A percentile compares a stretch with the other conserved stretches of the same genome.
These are phyloP conservation scores for Euphrasia confusa DNA, from an alignment of 257 asterid species.

Conservation along the genomic window DNA sequence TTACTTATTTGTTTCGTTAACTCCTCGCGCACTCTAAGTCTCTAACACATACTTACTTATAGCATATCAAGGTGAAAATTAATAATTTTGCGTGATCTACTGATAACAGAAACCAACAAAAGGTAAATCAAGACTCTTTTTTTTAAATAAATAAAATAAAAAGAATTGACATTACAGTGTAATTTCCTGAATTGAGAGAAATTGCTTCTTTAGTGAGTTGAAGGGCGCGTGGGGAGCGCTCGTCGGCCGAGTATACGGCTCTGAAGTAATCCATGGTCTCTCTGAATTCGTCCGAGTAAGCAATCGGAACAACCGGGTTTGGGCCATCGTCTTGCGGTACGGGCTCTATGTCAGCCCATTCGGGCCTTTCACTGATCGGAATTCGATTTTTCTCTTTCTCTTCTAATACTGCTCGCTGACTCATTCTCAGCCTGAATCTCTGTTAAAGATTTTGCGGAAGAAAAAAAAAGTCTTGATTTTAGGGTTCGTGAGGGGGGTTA, in stretches of 20 bases:
- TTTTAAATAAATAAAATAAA: neutral
- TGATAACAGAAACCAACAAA: neutral
- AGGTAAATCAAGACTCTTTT: neutral
- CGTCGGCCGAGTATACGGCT: conserved; percentile 78
- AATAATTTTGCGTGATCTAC: neutral
- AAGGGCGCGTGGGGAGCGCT: conserved; percentile 76
- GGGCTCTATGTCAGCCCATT: conserved; percentile 79
- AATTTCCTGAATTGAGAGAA: conserved; percentile 71
- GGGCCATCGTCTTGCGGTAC: conserved; percentile 89
- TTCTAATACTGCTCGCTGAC: conserved; percentile 2
- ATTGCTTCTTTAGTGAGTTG: conserved; percentile 72
- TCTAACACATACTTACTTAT: neutral
- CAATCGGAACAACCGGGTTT: conserved; percentile 79
- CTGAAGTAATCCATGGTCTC: conserved; percentile 91
- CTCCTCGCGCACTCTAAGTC: neutral
- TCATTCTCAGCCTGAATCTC: conserved; percentile 24
- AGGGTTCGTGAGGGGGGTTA: too few relatives aligned
- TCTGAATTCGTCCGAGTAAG: conserved; percentile 64
- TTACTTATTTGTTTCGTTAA: too few relatives aligned
- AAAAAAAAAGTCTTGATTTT: too few relatives aligned
- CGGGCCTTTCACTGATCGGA: conserved; percentile 58
- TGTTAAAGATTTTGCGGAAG: neutral
- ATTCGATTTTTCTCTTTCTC: conserved; percentile 27
- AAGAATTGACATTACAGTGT: conserved; percentile 54
- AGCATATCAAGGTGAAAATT: neutral